These are phyloP conservation scores for Rhizopogon sp. DNA, from an alignment of 768 basidiomycete genomes.

Conservation along the genomic window DNA sequence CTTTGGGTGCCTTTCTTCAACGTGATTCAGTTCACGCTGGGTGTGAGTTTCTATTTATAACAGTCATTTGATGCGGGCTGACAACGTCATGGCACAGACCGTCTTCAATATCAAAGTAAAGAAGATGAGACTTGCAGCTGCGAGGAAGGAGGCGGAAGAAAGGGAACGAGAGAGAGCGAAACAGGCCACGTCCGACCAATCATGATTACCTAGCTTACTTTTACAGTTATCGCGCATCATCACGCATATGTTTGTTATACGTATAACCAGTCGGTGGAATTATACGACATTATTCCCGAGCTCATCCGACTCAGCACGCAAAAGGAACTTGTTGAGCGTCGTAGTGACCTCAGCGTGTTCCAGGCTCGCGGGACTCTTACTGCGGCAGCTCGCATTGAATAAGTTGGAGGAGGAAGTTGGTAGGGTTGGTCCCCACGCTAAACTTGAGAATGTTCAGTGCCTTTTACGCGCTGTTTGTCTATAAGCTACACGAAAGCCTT, in stretches of 20 bases:
- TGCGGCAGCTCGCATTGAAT: no score
- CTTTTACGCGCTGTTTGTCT: no score
- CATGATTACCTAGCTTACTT: conserved; percentile 13
- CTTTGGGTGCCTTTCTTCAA: conserved; percentile 91
- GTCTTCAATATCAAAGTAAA: conserved; percentile 74
- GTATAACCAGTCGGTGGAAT: conserved; percentile 3
- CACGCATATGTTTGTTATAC: conserved; percentile 4
- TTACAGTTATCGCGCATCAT: not conserved
- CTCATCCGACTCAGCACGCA: no score
- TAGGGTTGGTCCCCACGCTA: no score
- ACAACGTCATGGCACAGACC: conserved; percentile 37
- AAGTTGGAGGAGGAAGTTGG: no score
- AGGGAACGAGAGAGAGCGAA: conserved; percentile 28
- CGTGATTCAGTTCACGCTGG: conserved; percentile 66
- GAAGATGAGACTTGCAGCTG: conserved; percentile 48
- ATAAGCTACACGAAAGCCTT: no score
- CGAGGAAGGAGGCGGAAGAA: conserved; percentile 42
- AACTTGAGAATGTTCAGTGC: no score
- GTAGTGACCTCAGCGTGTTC: no score
- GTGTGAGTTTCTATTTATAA: conserved; percentile 41
- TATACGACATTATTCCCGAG: no score
- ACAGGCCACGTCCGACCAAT: conserved; percentile 6
- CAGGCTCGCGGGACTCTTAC: no score
- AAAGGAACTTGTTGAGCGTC: no score
- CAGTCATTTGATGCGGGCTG: not conserved